Conservation (phyloP, 2,329 filamentous ascomycete species). For the Davidsoniella virescens region DNA sequence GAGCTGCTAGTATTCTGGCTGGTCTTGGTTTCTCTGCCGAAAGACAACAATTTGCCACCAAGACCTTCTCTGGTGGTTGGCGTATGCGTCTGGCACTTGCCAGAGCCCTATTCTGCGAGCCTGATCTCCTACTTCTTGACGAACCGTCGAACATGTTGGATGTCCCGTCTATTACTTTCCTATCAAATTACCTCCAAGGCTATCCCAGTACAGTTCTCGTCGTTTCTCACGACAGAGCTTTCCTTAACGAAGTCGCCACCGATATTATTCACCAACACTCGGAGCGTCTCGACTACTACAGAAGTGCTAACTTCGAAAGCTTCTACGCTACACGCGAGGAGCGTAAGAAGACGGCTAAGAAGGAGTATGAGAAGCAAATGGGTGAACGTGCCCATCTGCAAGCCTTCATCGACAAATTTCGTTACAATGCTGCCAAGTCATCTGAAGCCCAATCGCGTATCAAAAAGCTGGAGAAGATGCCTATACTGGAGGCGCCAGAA, state of each 20-base stretch:
- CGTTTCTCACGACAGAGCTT: conserved; percentile 96
- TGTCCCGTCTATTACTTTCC: conserved; percentile 97
- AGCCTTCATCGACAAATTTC: conserved; percentile 98
- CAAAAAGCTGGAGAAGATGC: conserved; percentile 98
- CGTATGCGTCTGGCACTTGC: conserved; percentile 93
- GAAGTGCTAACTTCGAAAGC: conserved; percentile 87
- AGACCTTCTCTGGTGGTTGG: conserved; percentile 99
- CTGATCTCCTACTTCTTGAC: conserved; percentile 86
- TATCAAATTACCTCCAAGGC: conserved; percentile 82
- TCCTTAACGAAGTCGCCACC: conserved; percentile 97
- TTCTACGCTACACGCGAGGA: conserved; percentile 98
- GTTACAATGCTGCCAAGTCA: conserved; percentile 97
- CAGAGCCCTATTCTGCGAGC: conserved; percentile 92
- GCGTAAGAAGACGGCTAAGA: conserved; percentile 86
- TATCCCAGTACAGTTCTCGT: conserved; percentile 94
- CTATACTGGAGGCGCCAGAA: conserved; percentile 76
- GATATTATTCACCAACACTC: conserved; percentile 99
- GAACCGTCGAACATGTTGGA: conserved; percentile 99
- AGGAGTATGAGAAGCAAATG: conserved; percentile 99
- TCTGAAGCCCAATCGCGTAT: conserved; percentile 96
- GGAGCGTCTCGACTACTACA: conserved; percentile 94
- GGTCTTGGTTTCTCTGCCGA: conserved; percentile 94
- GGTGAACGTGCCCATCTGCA: conserved; percentile 82
- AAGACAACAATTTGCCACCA: conserved; percentile 81
- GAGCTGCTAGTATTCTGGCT: conserved; percentile 88